A percentile compares a stretch with the other conserved stretches of the same genome.
Evolutionary conservation across 768 basidiomycete species (phyloP).

Genomic region (Boletales sp.): DNA sequence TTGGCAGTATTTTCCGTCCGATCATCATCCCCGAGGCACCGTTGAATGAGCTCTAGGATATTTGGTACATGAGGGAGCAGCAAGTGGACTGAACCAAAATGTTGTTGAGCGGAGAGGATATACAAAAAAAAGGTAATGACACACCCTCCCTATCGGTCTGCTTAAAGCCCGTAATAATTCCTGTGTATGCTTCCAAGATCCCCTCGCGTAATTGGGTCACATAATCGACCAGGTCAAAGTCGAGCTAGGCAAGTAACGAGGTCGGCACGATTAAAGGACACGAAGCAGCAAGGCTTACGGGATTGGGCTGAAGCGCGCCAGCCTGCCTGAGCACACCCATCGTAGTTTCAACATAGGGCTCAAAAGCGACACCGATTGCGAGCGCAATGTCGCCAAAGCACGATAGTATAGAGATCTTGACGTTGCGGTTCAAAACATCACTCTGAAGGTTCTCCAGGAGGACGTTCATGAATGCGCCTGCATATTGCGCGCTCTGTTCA

Average conservation of each 20-base stretch:
- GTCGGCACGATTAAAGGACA: not conserved
- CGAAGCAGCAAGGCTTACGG: constrained; percentile 46
- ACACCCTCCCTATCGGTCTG: constrained; percentile 76
- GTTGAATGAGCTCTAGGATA: constrained; percentile 80
- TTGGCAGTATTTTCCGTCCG: constrained; percentile 74
- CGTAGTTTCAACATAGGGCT: constrained; percentile 85
- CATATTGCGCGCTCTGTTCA: constrained; percentile 78
- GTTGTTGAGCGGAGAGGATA: not conserved
- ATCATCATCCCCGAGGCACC: constrained; percentile 78
- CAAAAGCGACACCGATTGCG: constrained; percentile 82
- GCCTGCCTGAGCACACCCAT: constrained; percentile 92
- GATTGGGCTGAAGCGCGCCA: constrained; percentile 81
- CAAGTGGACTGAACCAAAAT: constrained; percentile 9
- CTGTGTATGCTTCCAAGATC: constrained; percentile 95
- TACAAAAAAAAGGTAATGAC: not conserved
- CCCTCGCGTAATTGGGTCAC: constrained; percentile 87
- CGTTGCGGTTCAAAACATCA: constrained; percentile 85
- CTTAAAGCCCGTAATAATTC: constrained; percentile 89
- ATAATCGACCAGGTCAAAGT: constrained; percentile 91
- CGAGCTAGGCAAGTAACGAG: constrained; percentile 46
- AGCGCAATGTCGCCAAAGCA: constrained; percentile 97
- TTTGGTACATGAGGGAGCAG: constrained; percentile 67
- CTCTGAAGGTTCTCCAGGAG: constrained; percentile 89
- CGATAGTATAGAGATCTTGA: constrained; percentile 94
- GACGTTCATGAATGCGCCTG: constrained; percentile 86